Base-by-base conservation (phyloP, 768 basidiomycete species). In the Asterophora parasitica region DNA sequence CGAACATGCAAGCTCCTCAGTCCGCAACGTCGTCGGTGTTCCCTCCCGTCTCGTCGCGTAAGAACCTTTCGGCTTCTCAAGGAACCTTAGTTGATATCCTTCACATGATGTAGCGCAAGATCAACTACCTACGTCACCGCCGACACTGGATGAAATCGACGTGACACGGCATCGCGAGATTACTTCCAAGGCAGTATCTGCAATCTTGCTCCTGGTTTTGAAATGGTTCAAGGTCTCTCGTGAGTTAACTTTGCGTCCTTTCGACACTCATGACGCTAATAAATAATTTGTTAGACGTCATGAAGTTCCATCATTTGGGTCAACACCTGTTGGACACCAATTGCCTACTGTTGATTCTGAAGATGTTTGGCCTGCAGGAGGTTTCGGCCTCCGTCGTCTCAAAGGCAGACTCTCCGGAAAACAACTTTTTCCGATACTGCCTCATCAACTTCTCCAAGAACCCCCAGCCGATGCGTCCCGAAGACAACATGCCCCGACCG, bases 141-240 rank as follows among this genome's bases (percentile, higher is more conserved):
- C 82, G 4, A 88, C 85, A 0, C 68, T 92, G 10, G 93, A 97
- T 50, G 95, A 99, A 57, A 82, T 90, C 41, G 96, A 99, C 61
- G 86, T 94, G 26, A 85, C 83, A 19, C 82, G 96, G 9, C 95
- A 98, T 67, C 88, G 95, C 32, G 96, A 99, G 66, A 94, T 99
- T 56, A 96, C 91, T 0, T 92, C 91, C 9, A 99, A 99, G 64
- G 93, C 93, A 0, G 91, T 96, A 4, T 97, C 96, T 11, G 95
- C 93, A 1, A 96, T 98, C 48, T 66, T 99, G 20, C 67, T 98
- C 4, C 71, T 97, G 31, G 79, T 88, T 2, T 65, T 99, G 55
- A 96, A 98, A 64, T 99, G 96, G 96, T 95, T 97, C 75, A 98
- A 98, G 67, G 89, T 88, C 17, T 97, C 95, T 42, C 96, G 95